These are phyloP conservation scores for Castanea sativa DNA, from an alignment of 306 rosid species.

Conservation along the genomic window DNA sequence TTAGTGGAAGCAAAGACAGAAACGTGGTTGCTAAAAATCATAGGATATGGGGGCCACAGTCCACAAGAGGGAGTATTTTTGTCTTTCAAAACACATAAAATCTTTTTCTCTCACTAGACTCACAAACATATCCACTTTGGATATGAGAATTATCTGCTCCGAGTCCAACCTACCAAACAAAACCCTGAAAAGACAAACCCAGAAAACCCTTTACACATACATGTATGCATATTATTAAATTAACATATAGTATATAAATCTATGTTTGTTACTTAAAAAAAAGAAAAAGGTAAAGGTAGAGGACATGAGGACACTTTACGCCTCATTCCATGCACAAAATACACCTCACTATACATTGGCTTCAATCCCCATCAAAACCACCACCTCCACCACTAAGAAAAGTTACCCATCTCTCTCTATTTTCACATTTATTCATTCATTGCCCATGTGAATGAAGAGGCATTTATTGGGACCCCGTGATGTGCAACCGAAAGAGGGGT, in stretches of 20 bases:
- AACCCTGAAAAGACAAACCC: constrained; percentile 48
- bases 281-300: constrained; percentile 34
- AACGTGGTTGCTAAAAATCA: constrained; percentile 29
- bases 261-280: neutral
- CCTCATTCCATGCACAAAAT: constrained; percentile 36
- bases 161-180: constrained; percentile 28
- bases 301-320: constrained; percentile 59
- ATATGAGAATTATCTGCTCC: constrained; percentile 18
- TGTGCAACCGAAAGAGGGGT: neutral
- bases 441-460: neutral
- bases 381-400: neutral
- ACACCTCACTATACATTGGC: constrained; percentile 2
- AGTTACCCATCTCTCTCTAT: neutral
- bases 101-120: constrained; percentile 32
- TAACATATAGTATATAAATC: neutral
- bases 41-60: constrained; percentile 41
- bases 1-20: constrained; percentile 24
- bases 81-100: constrained; percentile 28
- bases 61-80: constrained; percentile 34
- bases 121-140: constrained; percentile 40
- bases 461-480: constrained; percentile 6
- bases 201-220: neutral
- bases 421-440: neutral
- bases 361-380: neutral
- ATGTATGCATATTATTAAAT: neutral